These are phyloP conservation scores for Ophiosphaerella korrae DNA, from an alignment of 2,329 filamentous ascomycete genomes.

Conservation along the genomic window DNA sequence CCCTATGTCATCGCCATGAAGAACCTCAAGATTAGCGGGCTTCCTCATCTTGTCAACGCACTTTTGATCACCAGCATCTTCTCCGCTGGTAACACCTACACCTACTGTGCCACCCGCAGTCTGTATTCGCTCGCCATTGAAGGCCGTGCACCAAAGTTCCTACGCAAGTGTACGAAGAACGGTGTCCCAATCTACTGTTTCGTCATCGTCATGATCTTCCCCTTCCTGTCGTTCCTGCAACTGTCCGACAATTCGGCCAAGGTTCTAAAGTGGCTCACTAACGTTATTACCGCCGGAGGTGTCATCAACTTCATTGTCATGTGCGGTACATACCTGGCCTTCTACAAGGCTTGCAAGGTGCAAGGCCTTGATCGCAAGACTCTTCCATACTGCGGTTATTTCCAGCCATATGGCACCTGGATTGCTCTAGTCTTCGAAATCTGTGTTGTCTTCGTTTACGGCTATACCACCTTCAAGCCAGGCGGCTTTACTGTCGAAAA, in stretches of 20 bases:
- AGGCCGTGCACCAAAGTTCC: slow-evolving; percentile 59
- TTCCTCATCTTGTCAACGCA: slow-evolving; percentile 65
- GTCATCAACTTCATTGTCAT: slow-evolving; percentile 55
- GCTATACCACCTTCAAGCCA: slow-evolving; percentile 59
- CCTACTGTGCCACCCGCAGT: slow-evolving; percentile 59
- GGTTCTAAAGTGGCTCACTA: slow-evolving; percentile 75
- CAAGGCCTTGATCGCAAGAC: slow-evolving; percentile 57
- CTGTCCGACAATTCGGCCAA: slow-evolving; percentile 68
- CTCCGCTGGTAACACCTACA: slow-evolving; percentile 61
- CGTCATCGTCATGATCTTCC: slow-evolving; percentile 66
- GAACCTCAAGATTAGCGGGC: slow-evolving; percentile 57
- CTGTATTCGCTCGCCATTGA: slow-evolving; percentile 60
- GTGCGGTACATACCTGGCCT: slow-evolving; percentile 63
- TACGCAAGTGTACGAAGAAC: slow-evolving; percentile 63
- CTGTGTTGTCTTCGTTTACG: slow-evolving; percentile 58
- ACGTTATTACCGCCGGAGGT: slow-evolving; percentile 73
- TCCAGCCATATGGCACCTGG: slow-evolving; percentile 60
- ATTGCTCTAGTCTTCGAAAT: slow-evolving; percentile 55
- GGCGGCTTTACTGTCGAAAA: slow-evolving; percentile 53
- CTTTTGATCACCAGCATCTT: slow-evolving; percentile 60
- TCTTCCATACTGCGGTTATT: slow-evolving; percentile 54
- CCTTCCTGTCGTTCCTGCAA: slow-evolving; percentile 75
- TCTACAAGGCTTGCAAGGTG: slow-evolving; percentile 57
- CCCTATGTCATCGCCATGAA: slow-evolving; percentile 68
- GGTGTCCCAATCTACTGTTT: slow-evolving; percentile 79